Conservation (phyloP, 139 green algal genomes). For the Picochlorum sp. region DNA sequence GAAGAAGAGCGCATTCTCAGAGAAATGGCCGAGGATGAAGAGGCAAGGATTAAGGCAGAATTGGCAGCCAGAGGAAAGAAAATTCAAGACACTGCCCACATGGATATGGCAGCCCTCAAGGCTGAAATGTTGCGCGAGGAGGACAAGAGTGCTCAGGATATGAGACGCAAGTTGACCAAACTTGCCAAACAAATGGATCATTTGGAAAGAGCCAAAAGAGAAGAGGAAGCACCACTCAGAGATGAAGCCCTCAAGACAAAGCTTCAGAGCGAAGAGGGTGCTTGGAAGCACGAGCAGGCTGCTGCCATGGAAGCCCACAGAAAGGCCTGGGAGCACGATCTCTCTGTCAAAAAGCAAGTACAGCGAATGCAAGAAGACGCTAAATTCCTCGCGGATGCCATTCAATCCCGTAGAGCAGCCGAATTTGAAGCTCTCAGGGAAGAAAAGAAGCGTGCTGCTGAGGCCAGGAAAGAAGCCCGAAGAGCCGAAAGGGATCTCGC, state of each 20-base stretch:
- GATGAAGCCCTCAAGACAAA: constrained; percentile 12
- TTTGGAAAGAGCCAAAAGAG: constrained; percentile 81
- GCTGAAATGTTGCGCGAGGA: constrained; percentile 54
- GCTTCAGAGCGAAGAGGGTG: constrained; percentile 42
- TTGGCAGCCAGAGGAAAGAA: constrained; percentile 27
- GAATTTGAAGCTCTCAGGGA: constrained; percentile 73
- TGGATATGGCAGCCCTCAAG: constrained; percentile 25
- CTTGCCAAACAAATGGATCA: constrained; percentile 83
- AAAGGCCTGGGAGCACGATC: constrained; percentile 72
- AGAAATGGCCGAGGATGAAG: constrained; percentile 75
- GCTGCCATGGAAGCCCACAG: constrained; percentile 30
- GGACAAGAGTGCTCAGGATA: constrained; percentile 50
- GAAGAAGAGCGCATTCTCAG: constrained; percentile 67
- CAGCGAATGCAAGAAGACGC: constrained; percentile 40
- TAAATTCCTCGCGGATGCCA: constrained; percentile 22
- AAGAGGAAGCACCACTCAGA: constrained; percentile 81
- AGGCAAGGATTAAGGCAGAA: constrained; percentile 18
- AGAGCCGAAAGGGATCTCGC: constrained; percentile 54
- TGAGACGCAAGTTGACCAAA: constrained; percentile 53
- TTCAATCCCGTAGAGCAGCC: constrained; percentile 61
- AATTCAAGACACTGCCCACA: constrained; percentile 16
- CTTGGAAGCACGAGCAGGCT: constrained; percentile 29
- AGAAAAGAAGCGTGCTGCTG: not conserved
- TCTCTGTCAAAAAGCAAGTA: constrained; percentile 70
- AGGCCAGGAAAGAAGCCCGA: constrained; percentile 28